phyloP scores from a whole-genome alignment of 192 early-diverging fungal species.

The Geranomyces michiganensis region DNA sequence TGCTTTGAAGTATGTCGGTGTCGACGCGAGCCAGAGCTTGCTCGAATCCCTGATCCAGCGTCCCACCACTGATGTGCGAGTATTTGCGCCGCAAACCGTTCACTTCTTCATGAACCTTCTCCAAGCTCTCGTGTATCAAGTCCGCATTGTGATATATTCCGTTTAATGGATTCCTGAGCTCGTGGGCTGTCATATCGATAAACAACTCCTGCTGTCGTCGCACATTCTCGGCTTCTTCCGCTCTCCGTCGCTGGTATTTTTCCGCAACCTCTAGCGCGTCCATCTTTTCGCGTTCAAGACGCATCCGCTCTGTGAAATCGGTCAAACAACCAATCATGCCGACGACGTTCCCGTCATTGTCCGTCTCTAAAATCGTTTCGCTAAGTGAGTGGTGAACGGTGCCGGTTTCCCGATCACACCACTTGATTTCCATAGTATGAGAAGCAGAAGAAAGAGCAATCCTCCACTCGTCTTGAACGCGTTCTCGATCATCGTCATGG shows the following conservation, averaged over 20 bases:
- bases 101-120: constrained; percentile 21
- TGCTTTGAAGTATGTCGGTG: not conserved
- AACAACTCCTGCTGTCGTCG: constrained; percentile 43
- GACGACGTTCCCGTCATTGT: constrained; percentile 13
- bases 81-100: not conserved
- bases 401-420: constrained; percentile 8
- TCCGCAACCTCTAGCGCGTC: constrained; percentile 36
- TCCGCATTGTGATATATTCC: constrained; percentile 45
- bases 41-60: not conserved
- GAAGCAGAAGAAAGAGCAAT: not conserved
- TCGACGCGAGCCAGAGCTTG: not conserved
- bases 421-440: constrained; percentile 3
- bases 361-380: constrained; percentile 25
- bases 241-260: constrained; percentile 33
- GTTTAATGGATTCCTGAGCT: constrained; percentile 47
- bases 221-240: constrained; percentile 43
- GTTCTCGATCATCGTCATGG: constrained; percentile 22
- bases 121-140: constrained; percentile 30
- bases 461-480: constrained; percentile 1
- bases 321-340: constrained; percentile 31
- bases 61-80: too few relatives aligned
- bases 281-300: constrained; percentile 28
- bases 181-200: constrained; percentile 49
- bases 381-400: not conserved
- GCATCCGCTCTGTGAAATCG: constrained; percentile 38